Base-by-base conservation (phyloP, 805 yeast species). In the Cyberlindnera nakhonratchasimensis region DNA sequence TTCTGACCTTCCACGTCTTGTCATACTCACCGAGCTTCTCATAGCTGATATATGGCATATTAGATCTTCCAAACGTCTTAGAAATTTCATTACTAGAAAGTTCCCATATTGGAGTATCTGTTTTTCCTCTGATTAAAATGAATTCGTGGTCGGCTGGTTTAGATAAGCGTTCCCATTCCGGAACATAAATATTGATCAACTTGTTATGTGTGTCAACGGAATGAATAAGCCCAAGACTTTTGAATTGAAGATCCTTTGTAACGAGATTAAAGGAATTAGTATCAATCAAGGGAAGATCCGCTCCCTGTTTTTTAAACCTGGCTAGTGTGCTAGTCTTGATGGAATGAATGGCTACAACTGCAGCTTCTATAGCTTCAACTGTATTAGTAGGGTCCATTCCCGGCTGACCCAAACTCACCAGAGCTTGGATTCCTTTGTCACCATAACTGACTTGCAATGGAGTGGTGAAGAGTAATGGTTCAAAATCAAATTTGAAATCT, bases 211-310 rank as follows among this genome's bases (percentile, higher is more conserved):
- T 43, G 50, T 81, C 73, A 11, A 86, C 62, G 1, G 91, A 82
- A 55, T 88, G 96, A 0, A 87, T 68, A 37, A 86, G 65, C 1
- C 75, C 79, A 25, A 83, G 60, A 0, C 86, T 82, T 16, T 70
- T 50, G 46, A 74, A 79, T 3, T 52, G 42, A 12, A 59, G 22
- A 40, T 12, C 48, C 33, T 5, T 14, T 14, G 8, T 21, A 14
- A 13, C 5, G 5, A 13, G 4, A 6, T 33, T 24, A 47, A 20
- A 16, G 30, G 46, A 6, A 61, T 33, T 4, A 9, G 7, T 16
- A 46, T 0, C 47, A 50, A n/a, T 52, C 55, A 10, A 51, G 46
- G 18, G 50, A 32, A 1, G 46, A 38, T 5, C 11, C 16, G 22
- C 3, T 8, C 28, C 30, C 23, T 43, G 40, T 2, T 50, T 29